Evolutionary conservation across 371 early-diverging fungal genomes (phyloP), one percentile per base, ranked within the genome.

Genomic region (Smittium culicis): DNA sequence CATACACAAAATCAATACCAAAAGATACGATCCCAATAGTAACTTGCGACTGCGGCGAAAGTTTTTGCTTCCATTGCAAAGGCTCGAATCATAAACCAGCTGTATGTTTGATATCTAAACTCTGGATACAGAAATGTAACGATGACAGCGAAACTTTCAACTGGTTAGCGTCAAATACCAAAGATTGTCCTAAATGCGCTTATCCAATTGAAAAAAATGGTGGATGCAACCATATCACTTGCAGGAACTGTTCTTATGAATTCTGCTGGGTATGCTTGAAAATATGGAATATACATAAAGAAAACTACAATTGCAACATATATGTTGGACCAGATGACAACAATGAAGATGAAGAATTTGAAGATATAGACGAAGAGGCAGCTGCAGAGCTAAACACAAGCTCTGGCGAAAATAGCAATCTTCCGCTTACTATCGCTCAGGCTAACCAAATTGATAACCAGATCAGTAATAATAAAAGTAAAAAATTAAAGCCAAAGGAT

Each of bases 61-160:
- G 73, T 5, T 98, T 96, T 71, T 98, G 98, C 76, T 95, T 96
- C 79, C 92, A 93, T 2, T 98, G 97, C 74, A 84, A 85, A n/a
- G 68, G 85, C 24, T 79, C 82, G 32, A 91, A 96, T 71, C 98
- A 98, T 77, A 88, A n/a, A 72, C 98, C 98, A 1, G 87, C 87
- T 66, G 82, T 89, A n/a, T 98, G 98, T 77, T 68, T 68, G 1
- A 75, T 96, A 31, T 92, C 90, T 34, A 87, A 87, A 68, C 76
- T 80, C 69, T 98, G 97, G 97, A 66, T 92, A 55, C 89, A 93
- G 69, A 96, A 97, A 77, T 96, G 96, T 75, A 87, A 83, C 35
- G 97, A 98, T 78, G 98, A 98, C 73, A 93, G 94, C 24, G 97
- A 96, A 72, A 98, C 97, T 1, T 87, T 94, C 27, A 94, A 96